Conservation (phyloP, 805 yeast genomes). For the Zygotorulaspora danielsina region DNA sequence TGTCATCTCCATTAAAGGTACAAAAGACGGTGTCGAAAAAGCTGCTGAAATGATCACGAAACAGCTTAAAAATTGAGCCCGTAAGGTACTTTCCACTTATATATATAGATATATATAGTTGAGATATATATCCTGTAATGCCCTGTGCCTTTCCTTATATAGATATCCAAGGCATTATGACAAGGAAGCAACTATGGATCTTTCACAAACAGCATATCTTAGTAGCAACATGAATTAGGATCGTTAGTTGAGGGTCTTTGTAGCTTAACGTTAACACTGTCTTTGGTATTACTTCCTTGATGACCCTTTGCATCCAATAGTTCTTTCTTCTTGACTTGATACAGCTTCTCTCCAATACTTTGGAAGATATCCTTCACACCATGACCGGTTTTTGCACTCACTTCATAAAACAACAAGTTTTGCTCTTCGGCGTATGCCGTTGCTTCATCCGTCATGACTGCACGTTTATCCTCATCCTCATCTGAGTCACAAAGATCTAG, state of each 20-base stretch:
- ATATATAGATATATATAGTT: too few relatives aligned
- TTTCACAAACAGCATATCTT: too few relatives aligned
- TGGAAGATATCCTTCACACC: slow-evolving; percentile 47
- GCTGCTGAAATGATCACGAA: slow-evolving; percentile 42
- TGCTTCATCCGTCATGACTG: slow-evolving; percentile 44
- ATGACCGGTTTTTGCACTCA: slow-evolving; percentile 55
- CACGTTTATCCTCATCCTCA: slow-evolving; percentile 51
- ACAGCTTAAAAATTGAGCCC: slow-evolving; percentile 19
- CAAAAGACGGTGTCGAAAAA: slow-evolving; percentile 48
- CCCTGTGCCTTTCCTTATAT: too few relatives aligned
- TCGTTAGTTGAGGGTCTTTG: slow-evolving; percentile 45
- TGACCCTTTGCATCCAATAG: slow-evolving; percentile 11
- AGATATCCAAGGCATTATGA: too few relatives aligned
- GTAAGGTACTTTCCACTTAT: too few relatives aligned
- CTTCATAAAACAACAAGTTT: slow-evolving; percentile 48
- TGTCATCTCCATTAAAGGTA: slow-evolving; percentile 58
- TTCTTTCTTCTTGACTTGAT: slow-evolving; percentile 25
- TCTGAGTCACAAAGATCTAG: slow-evolving; percentile 51
- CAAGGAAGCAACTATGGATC: too few relatives aligned
- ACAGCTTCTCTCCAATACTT: slow-evolving; percentile 46
- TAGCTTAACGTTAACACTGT: slow-evolving; percentile 32
- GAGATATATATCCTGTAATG: too few relatives aligned
- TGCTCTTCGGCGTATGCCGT: slow-evolving; percentile 52
- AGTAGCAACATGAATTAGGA: slow-evolving; percentile 40
- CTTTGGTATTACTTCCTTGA: slow-evolving; percentile 11